Base-by-base conservation (phyloP, 169 alveolate genomes). In the Plasmodium fragile region DNA sequence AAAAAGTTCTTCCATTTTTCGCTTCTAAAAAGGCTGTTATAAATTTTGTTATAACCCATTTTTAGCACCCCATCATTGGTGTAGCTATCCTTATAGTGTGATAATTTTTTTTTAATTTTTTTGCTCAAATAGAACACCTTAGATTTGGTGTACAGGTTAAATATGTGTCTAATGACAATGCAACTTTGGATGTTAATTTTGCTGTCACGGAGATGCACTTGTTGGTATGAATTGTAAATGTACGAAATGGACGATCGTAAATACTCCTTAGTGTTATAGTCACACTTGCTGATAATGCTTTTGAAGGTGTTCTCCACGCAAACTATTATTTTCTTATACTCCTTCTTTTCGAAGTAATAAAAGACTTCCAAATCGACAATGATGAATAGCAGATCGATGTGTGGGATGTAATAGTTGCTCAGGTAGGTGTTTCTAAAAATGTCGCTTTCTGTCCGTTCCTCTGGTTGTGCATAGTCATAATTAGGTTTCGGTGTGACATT, bases 211-310 rank as follows among this genome's bases (percentile, higher is more conserved):
- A 91, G 59, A 91, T 91, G 11, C 75, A 59, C 59, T 77, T 91
- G 94, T 69, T 91, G 94, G 59, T 91, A 91, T n/a, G 34, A 81
- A 53, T 91, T 91, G 83, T 91, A 91, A 41, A 91, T 91, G 53
- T 70, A 77, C 16, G 94, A 91, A 34, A 91, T 70, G 59, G 92
- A 91, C 7, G 94, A 91, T 13, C 94, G 71, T 71, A 91, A 91
- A 59, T 91, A 91, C 83, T 91, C 94, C 75, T 91, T 91, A 4
- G 94, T 91, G 92, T 91, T 91, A 43, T 91, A 91, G 53, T 91
- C 94, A 55, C 94, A 91, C n/a, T 70, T 91, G 22, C 53, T 52
- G 30, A 91, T 77, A 32, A 91, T 91, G 41, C 73, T 65, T n/a
- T 70, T 80, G 25, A 91, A 81, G 43, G 71, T 53, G 30, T 32